Evolutionary conservation across 331 rosid species (phyloP).

Genomic region (Acacia pycnantha): DNA sequence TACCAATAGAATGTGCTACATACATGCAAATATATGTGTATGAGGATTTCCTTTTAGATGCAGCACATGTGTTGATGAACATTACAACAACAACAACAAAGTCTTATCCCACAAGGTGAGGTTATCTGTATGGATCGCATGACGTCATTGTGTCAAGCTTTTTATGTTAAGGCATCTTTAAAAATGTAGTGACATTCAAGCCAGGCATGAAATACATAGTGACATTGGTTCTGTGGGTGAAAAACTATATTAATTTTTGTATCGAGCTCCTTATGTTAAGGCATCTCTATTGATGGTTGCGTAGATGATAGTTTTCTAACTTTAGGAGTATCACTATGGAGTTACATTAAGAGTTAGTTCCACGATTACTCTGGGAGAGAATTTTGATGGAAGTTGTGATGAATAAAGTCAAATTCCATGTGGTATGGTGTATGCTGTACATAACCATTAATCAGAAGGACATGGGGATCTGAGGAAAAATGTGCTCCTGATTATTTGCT

Average conservation of each 20-base stretch:
- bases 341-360: not conserved
- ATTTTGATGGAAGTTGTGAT: constrained; percentile 9
- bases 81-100: no score
- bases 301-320: not conserved
- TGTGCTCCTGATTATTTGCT: not conserved
- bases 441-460: not conserved
- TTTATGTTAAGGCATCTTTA: not conserved
- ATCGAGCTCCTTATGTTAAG: not conserved
- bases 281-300: not conserved
- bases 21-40: not conserved
- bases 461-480: not conserved
- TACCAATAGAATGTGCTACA: not conserved
- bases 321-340: not conserved
- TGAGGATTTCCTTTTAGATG: constrained; percentile 2
- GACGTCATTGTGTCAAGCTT: no score
- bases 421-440: not conserved
- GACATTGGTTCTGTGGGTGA: not conserved
- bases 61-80: constrained; percentile 7
- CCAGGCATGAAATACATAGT: not conserved
- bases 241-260: not conserved
- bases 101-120: no score
- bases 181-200: not conserved
- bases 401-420: not conserved
- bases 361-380: not conserved
- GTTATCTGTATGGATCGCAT: no score